Evolutionary conservation across 768 basidiomycete species (phyloP).

Genomic region (Calocybe indica): DNA sequence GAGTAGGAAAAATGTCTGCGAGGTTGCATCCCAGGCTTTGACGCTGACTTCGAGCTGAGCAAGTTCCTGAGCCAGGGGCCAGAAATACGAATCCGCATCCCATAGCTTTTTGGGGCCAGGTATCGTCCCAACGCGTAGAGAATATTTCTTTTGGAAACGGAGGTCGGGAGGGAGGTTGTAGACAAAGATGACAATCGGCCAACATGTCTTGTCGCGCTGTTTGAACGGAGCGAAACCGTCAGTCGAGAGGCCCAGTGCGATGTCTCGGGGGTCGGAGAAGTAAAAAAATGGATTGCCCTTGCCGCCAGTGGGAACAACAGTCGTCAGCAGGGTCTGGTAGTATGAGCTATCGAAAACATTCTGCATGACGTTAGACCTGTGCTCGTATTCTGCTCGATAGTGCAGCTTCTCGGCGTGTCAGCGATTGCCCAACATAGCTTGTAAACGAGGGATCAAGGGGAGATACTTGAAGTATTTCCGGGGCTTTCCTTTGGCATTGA

Average conservation of each 20-base stretch:
- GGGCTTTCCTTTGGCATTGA: too few species aligned
- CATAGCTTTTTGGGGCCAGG: slow-evolving; percentile 33
- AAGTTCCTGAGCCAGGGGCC: slow-evolving; percentile 28
- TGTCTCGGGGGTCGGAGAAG: neutral
- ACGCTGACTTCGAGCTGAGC: slow-evolving; percentile 24
- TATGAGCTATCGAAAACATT: neutral
- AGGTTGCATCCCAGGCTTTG: slow-evolving; percentile 19
- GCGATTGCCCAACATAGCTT: neutral
- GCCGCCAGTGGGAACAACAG: neutral
- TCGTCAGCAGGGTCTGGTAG: neutral
- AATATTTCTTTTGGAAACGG: slow-evolving; percentile 22
- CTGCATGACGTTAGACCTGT: neutral
- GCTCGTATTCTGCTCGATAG: neutral
- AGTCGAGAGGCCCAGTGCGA: neutral
- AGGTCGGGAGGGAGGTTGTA: slow-evolving; percentile 21
- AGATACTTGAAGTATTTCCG: neutral
- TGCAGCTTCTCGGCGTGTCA: neutral
- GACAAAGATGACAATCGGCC: slow-evolving; percentile 32
- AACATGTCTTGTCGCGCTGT: slow-evolving; percentile 20
- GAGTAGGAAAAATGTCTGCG: slow-evolving; percentile 9
- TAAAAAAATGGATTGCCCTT: neutral
- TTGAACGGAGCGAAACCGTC: slow-evolving; percentile 18
- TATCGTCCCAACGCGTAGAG: slow-evolving; percentile 31
- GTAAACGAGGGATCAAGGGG: neutral
- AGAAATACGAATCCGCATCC: slow-evolving; percentile 31